These are phyloP conservation scores for Ophiostoma sp. DNA, from an alignment of 2,329 filamentous ascomycete species.

Conservation along the genomic window DNA sequence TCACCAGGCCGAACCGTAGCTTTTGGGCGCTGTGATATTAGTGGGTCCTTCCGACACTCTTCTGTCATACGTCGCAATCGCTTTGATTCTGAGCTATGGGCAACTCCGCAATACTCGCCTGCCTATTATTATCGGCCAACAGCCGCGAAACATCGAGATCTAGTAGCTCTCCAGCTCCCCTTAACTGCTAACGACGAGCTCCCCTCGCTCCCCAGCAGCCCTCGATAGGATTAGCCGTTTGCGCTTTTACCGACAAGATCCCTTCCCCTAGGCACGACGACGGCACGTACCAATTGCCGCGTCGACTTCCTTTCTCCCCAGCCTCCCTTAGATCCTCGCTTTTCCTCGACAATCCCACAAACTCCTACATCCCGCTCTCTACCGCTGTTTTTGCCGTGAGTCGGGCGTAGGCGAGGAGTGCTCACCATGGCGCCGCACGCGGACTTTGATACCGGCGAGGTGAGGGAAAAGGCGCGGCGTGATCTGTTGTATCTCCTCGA, in stretches of 20 bases:
- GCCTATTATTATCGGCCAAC: neutral
- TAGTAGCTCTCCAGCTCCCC: neutral
- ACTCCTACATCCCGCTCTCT: neutral
- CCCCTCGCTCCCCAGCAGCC: neutral
- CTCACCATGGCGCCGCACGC: slow-evolving; percentile 67
- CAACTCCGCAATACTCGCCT: neutral
- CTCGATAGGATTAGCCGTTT: neutral
- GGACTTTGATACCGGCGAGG: slow-evolving; percentile 72
- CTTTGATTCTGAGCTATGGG: neutral
- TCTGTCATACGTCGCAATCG: neutral
- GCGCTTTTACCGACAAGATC: neutral
- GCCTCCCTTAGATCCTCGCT: neutral
- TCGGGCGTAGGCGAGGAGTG: slow-evolving; percentile 34
- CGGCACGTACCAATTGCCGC: neutral
- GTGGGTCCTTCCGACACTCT: neutral
- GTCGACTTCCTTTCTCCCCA: neutral
- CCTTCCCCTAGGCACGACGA: neutral
- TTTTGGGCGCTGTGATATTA: neutral
- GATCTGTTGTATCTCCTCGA: slow-evolving; percentile 90
- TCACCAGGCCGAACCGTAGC: neutral
- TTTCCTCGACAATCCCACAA: neutral
- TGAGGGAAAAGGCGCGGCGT: slow-evolving; percentile 79
- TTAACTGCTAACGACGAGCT: neutral
- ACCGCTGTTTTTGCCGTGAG: neutral
- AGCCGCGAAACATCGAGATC: neutral